These are phyloP conservation scores for Cupressus sempervirens DNA, from an alignment of 75 land plant genomes.

Conservation along the genomic window DNA sequence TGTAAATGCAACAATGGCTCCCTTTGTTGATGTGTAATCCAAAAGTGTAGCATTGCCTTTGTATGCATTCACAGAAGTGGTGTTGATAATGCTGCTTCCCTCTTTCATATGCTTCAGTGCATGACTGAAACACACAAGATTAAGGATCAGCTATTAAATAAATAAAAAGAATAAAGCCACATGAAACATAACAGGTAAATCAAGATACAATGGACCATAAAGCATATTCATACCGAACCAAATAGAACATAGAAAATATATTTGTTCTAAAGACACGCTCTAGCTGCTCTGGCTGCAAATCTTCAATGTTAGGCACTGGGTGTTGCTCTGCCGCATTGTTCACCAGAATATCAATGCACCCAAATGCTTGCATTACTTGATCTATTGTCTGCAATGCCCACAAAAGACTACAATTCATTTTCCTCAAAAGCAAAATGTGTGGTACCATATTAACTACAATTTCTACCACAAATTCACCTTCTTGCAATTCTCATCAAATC, in stretches of 20 bases:
- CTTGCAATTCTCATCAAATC: too few relatives aligned
- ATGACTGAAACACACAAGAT: conserved; percentile 27
- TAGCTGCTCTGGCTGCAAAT: conserved; percentile 50
- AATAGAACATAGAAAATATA: conserved; percentile 69
- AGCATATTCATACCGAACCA: conserved; percentile 33
- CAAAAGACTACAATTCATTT: background rate
- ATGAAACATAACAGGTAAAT: background rate
- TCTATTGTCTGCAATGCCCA: conserved; percentile 42
- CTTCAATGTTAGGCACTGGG: conserved; percentile 36
- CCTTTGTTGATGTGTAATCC: conserved; percentile 86
- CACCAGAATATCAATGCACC: conserved; percentile 74
- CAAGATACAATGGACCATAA: too few relatives aligned
- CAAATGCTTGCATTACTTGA: conserved; percentile 61
- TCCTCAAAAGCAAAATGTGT: background rate
- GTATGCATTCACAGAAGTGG: conserved; percentile 81
- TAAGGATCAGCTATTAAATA: background rate
- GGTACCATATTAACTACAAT: conserved; percentile 21
- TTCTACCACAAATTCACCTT: conserved; percentile 27
- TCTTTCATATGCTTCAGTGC: conserved; percentile 76
- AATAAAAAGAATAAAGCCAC: background rate
- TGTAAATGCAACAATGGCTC: conserved; percentile 76
- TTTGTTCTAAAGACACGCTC: conserved; percentile 82
- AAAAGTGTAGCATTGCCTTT: conserved; percentile 54
- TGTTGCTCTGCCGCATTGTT: conserved; percentile 87
- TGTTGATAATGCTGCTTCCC: conserved; percentile 65